These are phyloP conservation scores for Colletotrichum incanum DNA, from an alignment of 2,329 filamentous ascomycete genomes.

Conservation along the genomic window DNA sequence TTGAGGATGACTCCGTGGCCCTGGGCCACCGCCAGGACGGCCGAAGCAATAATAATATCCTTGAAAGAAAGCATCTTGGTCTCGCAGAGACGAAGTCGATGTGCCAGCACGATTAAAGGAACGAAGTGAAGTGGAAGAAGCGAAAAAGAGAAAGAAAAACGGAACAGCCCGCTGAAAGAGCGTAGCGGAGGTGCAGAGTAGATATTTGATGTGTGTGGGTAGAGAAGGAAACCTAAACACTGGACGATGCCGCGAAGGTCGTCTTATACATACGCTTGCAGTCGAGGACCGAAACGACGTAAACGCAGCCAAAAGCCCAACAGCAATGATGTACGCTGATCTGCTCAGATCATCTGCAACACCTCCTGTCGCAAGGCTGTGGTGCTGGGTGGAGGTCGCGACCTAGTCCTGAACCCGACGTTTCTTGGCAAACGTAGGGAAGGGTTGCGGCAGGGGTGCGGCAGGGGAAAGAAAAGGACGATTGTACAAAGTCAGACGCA, in stretches of 20 bases:
- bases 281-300: constrained; percentile 36
- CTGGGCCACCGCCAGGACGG: constrained; percentile 54
- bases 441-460: not conserved
- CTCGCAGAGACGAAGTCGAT: constrained; percentile 42
- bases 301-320: constrained; percentile 26
- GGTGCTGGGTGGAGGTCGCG: constrained; percentile 38
- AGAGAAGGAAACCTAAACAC: constrained; percentile 30
- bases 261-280: constrained; percentile 39
- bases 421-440: constrained; percentile 35
- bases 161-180: constrained; percentile 44
- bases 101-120: constrained; percentile 45
- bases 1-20: constrained; percentile 64
- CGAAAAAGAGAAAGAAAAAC: constrained; percentile 46
- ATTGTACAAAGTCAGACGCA: constrained; percentile 4
- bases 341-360: constrained; percentile 45
- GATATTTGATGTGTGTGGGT: constrained; percentile 28
- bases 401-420: constrained; percentile 34
- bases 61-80: constrained; percentile 56
- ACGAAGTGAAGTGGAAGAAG: constrained; percentile 48
- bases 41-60: constrained; percentile 52
- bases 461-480: not conserved
- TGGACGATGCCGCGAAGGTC: constrained; percentile 31
- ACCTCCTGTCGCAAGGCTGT: constrained; percentile 43
- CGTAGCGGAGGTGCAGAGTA: constrained; percentile 21
- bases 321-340: constrained; percentile 36